Evolutionary conservation across 2,329 filamentous ascomycete species (phyloP), one percentile per base, ranked within the genome.

Genomic region (Botrytis pseudocinerea): DNA sequence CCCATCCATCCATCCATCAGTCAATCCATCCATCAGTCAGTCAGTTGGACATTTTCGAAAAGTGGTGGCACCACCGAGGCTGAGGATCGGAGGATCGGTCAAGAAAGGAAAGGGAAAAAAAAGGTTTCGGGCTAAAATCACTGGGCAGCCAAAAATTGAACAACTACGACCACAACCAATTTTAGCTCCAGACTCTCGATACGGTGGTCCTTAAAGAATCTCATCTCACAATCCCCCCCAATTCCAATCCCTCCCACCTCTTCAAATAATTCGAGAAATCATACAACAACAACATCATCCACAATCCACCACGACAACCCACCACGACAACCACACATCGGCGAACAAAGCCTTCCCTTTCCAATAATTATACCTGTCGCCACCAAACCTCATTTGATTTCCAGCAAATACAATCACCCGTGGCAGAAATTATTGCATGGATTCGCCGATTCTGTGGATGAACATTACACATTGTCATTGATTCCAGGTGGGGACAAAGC

Each of bases 401-500:
- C 48, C 14, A 25, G n/a, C 57, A 68, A 68, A 57, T 14, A 57
- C 42, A 57, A 16, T 28, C 51, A 28, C 16, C n/a, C n/a, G 18
- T 32, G 28, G n/a, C 61, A 63, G 18, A 42, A 28, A 20, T 25
- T 8, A 28, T 25, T 38, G 32, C 28, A 22, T 32, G 40, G n/a
- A 42, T 32, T 28, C 61, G 25, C 14, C 22, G 14, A 40, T 18
- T 62, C 51, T 20, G 42, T 64, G 61, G 61, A 64, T 64, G 61
- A 64, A 64, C 61, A 44, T 46, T 46, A 57, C 51, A 64, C 61
- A 25, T 64, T 22, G 40, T 28, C 40, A 64, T 32, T 46, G n/a
- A 64, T 64, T 64, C 14, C 61, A 40, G 61, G 61, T 46, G 61
- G 61, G 61, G 61, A 64, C 28, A 57, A 28, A 57, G 61, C n/a